Evolutionary conservation across 352 stramenopile species (phyloP).

Genomic region (Globisporangium heterothallicum): DNA sequence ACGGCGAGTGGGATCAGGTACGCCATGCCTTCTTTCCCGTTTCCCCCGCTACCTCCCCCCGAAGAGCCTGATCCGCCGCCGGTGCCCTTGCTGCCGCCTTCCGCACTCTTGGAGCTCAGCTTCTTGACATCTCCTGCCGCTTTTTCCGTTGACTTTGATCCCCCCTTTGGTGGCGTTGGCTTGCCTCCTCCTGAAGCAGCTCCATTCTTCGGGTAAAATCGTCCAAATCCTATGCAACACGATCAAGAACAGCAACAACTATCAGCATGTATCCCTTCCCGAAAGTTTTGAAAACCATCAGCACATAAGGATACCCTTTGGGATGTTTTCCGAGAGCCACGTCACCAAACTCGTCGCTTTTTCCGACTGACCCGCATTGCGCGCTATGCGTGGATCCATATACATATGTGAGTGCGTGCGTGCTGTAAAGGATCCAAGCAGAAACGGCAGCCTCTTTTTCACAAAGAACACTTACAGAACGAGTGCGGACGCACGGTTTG

Average conservation of each 20-base stretch:
- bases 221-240: conserved; percentile 47
- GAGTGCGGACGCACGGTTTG: conserved; percentile 50
- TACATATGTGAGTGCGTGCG: background rate
- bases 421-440: background rate
- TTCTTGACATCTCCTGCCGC: conserved; percentile 56
- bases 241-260: background rate
- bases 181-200: conserved; percentile 28
- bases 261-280: background rate
- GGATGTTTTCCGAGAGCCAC: conserved; percentile 80
- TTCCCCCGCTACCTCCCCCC: conserved; percentile 21
- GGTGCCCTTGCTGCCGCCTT: conserved; percentile 30
- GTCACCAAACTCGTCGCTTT: conserved; percentile 59
- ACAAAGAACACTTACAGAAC: conserved; percentile 37
- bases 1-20: conserved; percentile 74
- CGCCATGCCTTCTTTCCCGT: conserved; percentile 53
- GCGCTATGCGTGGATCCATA: conserved; percentile 22
- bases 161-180: conserved; percentile 39
- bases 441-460: background rate
- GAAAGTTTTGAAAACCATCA: background rate
- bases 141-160: conserved; percentile 39
- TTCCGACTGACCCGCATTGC: conserved; percentile 32
- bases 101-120: conserved; percentile 53
- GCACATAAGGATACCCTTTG: conserved; percentile 30
- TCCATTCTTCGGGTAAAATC: conserved; percentile 82
- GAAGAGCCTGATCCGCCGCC: conserved; percentile 23